Evolutionary conservation across 2,329 filamentous ascomycete genomes (phyloP), one percentile per base, ranked within the genome.

Genomic region (Davidsoniella eucalypti): DNA sequence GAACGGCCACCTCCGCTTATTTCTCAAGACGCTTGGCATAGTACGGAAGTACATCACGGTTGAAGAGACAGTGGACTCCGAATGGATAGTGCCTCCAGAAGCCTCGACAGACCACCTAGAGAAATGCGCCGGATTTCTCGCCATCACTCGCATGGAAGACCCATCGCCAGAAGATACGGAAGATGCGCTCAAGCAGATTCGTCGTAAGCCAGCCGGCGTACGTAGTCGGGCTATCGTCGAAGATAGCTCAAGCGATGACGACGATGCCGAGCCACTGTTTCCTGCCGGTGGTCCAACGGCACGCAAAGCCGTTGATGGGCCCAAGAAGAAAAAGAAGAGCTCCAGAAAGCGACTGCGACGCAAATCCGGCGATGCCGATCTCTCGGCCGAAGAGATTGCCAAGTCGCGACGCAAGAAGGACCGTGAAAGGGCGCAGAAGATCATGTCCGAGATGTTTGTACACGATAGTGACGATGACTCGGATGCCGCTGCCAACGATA

Each of bases 391-490:
- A 4, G 70, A 80, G 23, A 78, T 80, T 41, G 78, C 78, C 10
- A 71, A 72, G 10, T 74, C 71, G 50, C 72, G 81, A 37, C 72
- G 76, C 49, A 70, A 80, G 48, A 82, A 76, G 56, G 80, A 94
- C 56, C 67, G 76, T n/a, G 86, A 88, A 59, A 87, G 87, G 64
- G 73, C 78, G 45, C 70, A 71, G 29, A 84, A 82, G 61, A 83
- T 92, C 66, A 96, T 95, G 69, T 93, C 84, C 58, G 80, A 81
- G 21, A 65, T 90, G 38, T 90, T 80, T 58, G 83, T 98, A 47
- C 76, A 82, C 52, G 80, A 82, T 37, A 87, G 83, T 56, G 92
- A 96, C 61, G 92, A 96, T 49, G 87, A 94, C 57, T 81, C 75
- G n/a, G 87, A 94, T 59, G 78, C 75, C 33, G 86, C 87, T 44